These are phyloP conservation scores for Hyphodiscus sp. DNA, from an alignment of 2,329 filamentous ascomycete species.

Conservation along the genomic window DNA sequence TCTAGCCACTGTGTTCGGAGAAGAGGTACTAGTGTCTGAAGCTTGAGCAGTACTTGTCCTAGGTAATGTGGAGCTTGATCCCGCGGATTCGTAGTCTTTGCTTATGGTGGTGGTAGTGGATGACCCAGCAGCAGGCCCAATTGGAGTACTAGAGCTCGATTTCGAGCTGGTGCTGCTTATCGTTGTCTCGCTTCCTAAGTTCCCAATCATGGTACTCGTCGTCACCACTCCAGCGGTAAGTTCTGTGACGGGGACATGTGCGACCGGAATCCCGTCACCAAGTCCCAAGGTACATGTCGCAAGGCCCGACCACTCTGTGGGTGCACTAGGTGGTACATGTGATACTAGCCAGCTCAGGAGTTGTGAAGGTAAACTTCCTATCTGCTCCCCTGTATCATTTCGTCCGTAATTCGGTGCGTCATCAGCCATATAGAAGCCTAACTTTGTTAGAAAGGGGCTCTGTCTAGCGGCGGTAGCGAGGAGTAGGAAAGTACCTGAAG, in stretches of 20 bases:
- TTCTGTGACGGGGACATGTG: slow-evolving; percentile 11
- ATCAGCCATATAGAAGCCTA: too few relatives aligned
- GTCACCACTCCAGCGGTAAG: slow-evolving; percentile 1
- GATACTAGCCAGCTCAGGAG: slow-evolving; percentile 8
- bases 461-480: too few relatives aligned
- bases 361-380: slow-evolving; percentile 3
- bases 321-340: slow-evolving; percentile 1
- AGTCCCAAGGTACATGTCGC: slow-evolving; percentile 5
- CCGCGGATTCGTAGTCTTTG: neutral
- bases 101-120: neutral
- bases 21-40: too few relatives aligned
- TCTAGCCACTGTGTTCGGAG: too few relatives aligned
- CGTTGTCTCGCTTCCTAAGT: neutral
- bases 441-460: too few relatives aligned
- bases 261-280: slow-evolving; percentile 10
- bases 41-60: too few relatives aligned
- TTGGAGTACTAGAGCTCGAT: too few relatives aligned
- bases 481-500: too few relatives aligned
- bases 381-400: neutral
- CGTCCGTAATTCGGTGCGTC: too few relatives aligned
- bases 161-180: too few relatives aligned
- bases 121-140: too few relatives aligned
- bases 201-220: slow-evolving; percentile 8
- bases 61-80: neutral
- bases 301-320: slow-evolving; percentile 1